A percentile compares a stretch with the other conserved stretches of the same genome.
These are phyloP conservation scores for Trypanosoma mega DNA, from an alignment of 208 protist genomes.

Conservation along the genomic window DNA sequence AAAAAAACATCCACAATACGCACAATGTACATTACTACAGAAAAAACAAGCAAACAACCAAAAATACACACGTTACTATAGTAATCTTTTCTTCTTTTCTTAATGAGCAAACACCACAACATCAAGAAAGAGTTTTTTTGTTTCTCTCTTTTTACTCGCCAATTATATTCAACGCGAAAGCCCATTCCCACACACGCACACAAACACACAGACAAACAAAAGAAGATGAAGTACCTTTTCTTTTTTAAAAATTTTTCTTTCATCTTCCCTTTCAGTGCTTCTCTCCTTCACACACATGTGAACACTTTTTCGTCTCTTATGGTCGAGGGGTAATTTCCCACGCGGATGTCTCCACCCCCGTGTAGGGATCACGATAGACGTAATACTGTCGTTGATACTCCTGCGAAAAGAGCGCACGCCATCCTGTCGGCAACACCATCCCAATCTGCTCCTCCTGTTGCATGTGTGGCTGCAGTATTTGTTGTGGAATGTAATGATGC, in stretches of 20 bases:
- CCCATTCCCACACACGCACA: neutral
- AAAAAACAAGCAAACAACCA: constrained; percentile 5
- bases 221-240: neutral
- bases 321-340: constrained; percentile 35
- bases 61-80: constrained; percentile 1
- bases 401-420: constrained; percentile 63
- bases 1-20: constrained; percentile 3
- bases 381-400: constrained; percentile 76
- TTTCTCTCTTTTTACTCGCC: no score
- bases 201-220: neutral
- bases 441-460: neutral
- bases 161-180: no score
- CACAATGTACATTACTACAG: neutral
- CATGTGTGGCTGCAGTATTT: constrained; percentile 14
- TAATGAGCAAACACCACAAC: no score
- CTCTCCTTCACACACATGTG: neutral
- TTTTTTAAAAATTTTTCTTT: no score
- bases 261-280: neutral
- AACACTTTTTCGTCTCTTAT: neutral
- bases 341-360: constrained; percentile 58
- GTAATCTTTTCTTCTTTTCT: constrained; percentile 2
- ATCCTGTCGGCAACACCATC: constrained; percentile 36
- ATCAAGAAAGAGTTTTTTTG: no score
- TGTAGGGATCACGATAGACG: constrained; percentile 50
- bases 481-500: no score